Evolutionary conservation across 805 yeast genomes (phyloP), one percentile per base, ranked within the genome.

Genomic region (Hanseniaspora taiwanica): DNA sequence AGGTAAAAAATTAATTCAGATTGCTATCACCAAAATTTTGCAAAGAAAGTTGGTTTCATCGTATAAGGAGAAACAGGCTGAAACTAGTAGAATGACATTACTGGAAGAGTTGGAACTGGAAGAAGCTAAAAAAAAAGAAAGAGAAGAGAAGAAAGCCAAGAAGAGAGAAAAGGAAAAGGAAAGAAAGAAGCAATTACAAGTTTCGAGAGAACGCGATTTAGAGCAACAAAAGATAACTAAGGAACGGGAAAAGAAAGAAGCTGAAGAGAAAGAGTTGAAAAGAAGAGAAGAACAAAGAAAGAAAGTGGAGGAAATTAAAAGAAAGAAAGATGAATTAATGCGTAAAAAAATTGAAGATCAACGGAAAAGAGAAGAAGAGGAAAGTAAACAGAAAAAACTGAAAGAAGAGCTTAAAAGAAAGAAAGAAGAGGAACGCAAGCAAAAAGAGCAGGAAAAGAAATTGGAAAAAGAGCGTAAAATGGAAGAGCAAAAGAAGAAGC

Each of bases 61-160:
- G 0, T 86, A 78, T 53, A 81, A 81, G 45, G 87, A 80, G 50
- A 80, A 76, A 47, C 73, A 81, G 37, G 87, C 94, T 10, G 84
- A 80, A 44, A 91, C 81, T 49, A 68, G 78, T 43, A 70, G 80
- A 9, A 63, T 68, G 42, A 72, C 69, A 44, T 65, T 81, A 46
- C 65, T 81, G 44, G 75, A 70, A 52, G 89, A 81, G 51, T 62
- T 80, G 35, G 86, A 80, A 47, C 78, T 75, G 6, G 89, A 79
- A 57, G 79, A 77, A 46, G 63, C 32, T 62, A 66, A 55, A 50
- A 62, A 56, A 60, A 62, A 61, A 49, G 66, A 58, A 37, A 59
- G 48, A 39, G 60, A 52, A 47, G 48, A 54, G 53, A 58, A 52
- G 45, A 62, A 54, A 46, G 66, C 53, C 44, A 62, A 51, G 54